Evolutionary conservation across 192 early-diverging fungal genomes (phyloP), one percentile per base, ranked within the genome.

Genomic region (Mortierella antarctica): DNA sequence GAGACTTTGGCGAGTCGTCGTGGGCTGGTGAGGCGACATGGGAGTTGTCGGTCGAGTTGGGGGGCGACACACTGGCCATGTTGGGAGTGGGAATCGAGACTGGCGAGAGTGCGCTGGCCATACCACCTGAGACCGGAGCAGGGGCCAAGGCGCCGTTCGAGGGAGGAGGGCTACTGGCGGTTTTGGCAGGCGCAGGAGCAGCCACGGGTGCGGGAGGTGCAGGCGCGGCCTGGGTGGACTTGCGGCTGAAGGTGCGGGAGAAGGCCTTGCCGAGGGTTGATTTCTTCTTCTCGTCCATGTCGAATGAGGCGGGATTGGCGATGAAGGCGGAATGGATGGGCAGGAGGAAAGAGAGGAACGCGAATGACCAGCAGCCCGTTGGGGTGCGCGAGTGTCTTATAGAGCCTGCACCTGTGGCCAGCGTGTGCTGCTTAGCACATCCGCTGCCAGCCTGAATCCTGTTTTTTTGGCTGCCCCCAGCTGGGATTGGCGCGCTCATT

Each of bases 241-340:
- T 79, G 63, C 76, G 76, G 14, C 69, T 65, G 14, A 79, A 79
- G 45, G 76, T 79, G n/a, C 76, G 76, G 12, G 76, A 57, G 55
- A 79, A 79, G 18, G 76, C 76, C 69, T 79, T 79, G 46, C 76
- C 76, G 13, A 79, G 23, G 12, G 76, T 59, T 20, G 68, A 71
- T 51, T 79, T 79, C 58, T 79, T 79, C 50, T 79, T 71, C 57
- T 79, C 69, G 66, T 79, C 76, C 76, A 78, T 78, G 39, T 17
- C 40, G 59, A 50, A 41, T 69, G 8, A 15, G 13, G 46, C 23
- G n/a, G 17, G 21, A 48, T 47, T n/a, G 57, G 48, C 10, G 48
- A 17, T 49, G 23, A 65, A 51, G 57, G 45, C 10, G 50, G 46
- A 55, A 52, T 31, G n/a, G 4, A 46, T 41, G n/a, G 17, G 63